Conservation (phyloP, 495 filamentous ascomycete genomes). For the Podospora sp. region DNA sequence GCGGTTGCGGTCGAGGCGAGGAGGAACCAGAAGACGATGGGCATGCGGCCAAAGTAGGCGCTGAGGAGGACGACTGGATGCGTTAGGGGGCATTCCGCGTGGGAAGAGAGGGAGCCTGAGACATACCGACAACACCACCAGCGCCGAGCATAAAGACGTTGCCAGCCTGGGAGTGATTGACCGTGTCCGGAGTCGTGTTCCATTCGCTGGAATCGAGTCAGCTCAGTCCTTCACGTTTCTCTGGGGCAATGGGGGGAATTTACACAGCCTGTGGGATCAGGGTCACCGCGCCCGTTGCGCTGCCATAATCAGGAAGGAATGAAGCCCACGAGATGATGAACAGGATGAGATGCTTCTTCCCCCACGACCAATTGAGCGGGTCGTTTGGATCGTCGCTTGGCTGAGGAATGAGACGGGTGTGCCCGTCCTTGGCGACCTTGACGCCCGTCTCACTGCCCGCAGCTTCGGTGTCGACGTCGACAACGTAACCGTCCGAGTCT, state of each 20-base stretch:
- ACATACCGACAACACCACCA: slow-evolving; percentile 54
- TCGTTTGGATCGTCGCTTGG: slow-evolving; percentile 59
- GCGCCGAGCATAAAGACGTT: slow-evolving; percentile 62
- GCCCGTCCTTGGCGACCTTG: slow-evolving; percentile 47
- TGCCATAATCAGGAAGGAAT: slow-evolving; percentile 61
- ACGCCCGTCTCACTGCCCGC: slow-evolving; percentile 25
- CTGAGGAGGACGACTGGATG: slow-evolving; percentile 51
- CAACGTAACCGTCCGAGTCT: slow-evolving; percentile 41
- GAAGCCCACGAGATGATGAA: slow-evolving; percentile 55
- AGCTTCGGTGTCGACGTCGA: slow-evolving; percentile 39
- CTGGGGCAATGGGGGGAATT: slow-evolving; percentile 14
- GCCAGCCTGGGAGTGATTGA: slow-evolving; percentile 59
- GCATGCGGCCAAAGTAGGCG: slow-evolving; percentile 62
- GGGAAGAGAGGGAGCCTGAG: too few relatives aligned
- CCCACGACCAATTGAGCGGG: slow-evolving; percentile 60
- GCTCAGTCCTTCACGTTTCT: neutral
- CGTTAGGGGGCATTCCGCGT: too few relatives aligned
- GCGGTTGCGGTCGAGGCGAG: slow-evolving; percentile 53
- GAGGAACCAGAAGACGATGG: slow-evolving; percentile 61
- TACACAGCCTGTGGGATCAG: slow-evolving; percentile 55
- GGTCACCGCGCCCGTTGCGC: slow-evolving; percentile 56
- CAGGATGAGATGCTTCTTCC: slow-evolving; percentile 58
- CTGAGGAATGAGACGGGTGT: slow-evolving; percentile 62
- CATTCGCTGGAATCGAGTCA: slow-evolving; percentile 38
- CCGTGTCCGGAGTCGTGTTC: slow-evolving; percentile 49